Base-by-base conservation (phyloP, 2,329 filamentous ascomycete species). In the Fusarium subglutinans region DNA sequence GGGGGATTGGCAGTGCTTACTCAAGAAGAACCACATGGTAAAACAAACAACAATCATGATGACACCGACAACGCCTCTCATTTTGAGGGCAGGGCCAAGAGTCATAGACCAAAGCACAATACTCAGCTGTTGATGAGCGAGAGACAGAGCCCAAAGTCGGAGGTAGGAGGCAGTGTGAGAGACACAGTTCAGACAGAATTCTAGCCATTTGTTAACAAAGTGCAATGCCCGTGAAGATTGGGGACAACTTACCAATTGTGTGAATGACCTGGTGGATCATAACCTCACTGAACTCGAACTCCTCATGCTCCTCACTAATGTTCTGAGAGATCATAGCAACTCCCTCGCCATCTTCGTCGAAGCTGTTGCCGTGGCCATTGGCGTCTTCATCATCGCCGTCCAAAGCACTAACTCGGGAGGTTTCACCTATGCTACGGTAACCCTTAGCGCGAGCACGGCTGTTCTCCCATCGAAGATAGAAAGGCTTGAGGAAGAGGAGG, bases 191-290 rank as follows among this genome's bases (percentile, higher is more conserved):
- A 99, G 89, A 82, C 96, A 99, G 87, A 99, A 99, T 88, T 99
- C 94, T 95, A 76, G 9, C 62, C 13, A 33, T 8, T 20, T 38
- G 71, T 86, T 81, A 86, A 81, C 11, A 8, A 9, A 15, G 35
- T 38, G 41, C 43, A 24, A 68, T n/a, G 6, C 30, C 56, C 22
- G 11, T 20, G 15, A 9, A 20, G 8, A 45, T 33, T 37, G 7
- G 18, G 24, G 15, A n/a, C 12, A 50, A 84, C 92, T 84, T 91
- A 96, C 94, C 95, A 80, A 98, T 98, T 24, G 96, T 98, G 86
- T 98, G 97, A 80, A 99, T 99, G 81, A 98, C 91, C 83, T 99
- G 96, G 85, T 99, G 96, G 80, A 99, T 99, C 95, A 99, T 98
- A 73, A 95, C 90, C 83, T 99, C 96, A 69, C 93, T 90, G 82